phyloP scores from a whole-genome alignment of 2,329 filamentous ascomycete species.

The Colletotrichum lini region DNA sequence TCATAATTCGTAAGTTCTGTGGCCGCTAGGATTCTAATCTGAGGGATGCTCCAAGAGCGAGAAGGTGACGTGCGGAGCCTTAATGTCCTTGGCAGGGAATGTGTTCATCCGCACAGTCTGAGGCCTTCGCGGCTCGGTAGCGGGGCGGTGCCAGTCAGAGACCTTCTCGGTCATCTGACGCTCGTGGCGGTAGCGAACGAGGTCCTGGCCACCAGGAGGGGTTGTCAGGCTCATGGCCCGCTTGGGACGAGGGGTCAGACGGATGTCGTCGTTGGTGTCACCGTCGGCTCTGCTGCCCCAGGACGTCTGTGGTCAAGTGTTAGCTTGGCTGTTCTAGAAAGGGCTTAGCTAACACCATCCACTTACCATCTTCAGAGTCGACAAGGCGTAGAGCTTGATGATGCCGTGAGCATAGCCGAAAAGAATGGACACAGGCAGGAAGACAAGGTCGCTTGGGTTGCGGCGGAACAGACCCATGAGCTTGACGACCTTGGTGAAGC shows the following conservation, averaged over 20 bases:
- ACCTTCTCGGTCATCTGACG: conserved; percentile 54
- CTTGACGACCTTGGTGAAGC: conserved; percentile 91
- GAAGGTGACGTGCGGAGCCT: conserved; percentile 40
- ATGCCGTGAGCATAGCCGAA: conserved; percentile 95
- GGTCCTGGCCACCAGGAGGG: conserved; percentile 59
- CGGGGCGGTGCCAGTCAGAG: conserved; percentile 33
- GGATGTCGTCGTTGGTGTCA: conserved; percentile 83
- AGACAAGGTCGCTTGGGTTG: conserved; percentile 84
- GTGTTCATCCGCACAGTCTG: conserved; percentile 38
- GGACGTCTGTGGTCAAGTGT: conserved; percentile 75
- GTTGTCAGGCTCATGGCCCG: conserved; percentile 59
- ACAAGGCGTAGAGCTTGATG: conserved; percentile 90
- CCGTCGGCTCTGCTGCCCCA: conserved; percentile 96
- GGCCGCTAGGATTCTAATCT: conserved; percentile 14
- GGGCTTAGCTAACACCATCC: conserved; percentile 34
- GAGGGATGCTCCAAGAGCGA: conserved; percentile 32
- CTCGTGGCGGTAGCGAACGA: conserved; percentile 62
- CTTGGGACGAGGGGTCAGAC: conserved; percentile 69
- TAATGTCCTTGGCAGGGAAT: conserved; percentile 36
- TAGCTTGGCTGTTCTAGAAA: neutral
- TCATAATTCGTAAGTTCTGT: conserved; percentile 39
- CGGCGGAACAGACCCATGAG: conserved; percentile 87
- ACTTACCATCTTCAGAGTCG: conserved; percentile 87
- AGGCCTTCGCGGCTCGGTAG: conserved; percentile 39
- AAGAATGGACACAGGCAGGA: conserved; percentile 86